Evolutionary conservation across 202 grass and related monocot genomes (phyloP), one percentile per base, ranked within the genome.

Genomic region (Carex arenaria): DNA sequence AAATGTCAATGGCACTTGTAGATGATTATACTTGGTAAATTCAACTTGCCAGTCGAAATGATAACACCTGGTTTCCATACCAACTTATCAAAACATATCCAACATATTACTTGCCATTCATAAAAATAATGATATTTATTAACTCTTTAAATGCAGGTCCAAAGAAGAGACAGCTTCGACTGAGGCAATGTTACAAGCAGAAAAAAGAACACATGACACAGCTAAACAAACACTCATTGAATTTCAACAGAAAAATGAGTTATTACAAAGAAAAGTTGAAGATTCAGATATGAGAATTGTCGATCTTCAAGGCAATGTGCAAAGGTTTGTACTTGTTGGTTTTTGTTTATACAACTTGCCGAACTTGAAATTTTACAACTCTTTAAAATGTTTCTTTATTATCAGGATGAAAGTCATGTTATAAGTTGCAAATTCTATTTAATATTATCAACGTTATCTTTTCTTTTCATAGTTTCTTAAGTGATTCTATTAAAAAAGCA

Each of bases 241-340:
- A 88, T 89, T 90, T 90, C 87, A 92, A 79, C 80, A 80, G 12
- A 87, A 83, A 82, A 85, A 80, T 77, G 85, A 91, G 75, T 77
- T 34, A 83, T 65, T 85, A 67, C 62, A 55, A 73, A 85, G 73
- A 73, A 94, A 88, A 85, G 76, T 92, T 79, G 89, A 94, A 90
- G 92, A 92, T 61, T 78, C 85, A 82, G 87, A 90, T 79, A 91
- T 82, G 80, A 84, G 89, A 94, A 88, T 86, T 53, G 60, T 82
- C 60, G 81, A 88, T n/a, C 83, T 94, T 64, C 83, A 80, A 60
- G 81, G 87, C 87, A 88, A 78, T 88, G 59, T 82, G 69, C 66
- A 88, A 84, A 94, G 92, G 92, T 94, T 81, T 38, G 70, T 84
- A 60, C 43, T 81, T 59, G 26, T 26, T 83, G 19, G 3, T 72